These are phyloP conservation scores for Schizonepeta tenuifolia DNA, from an alignment of 257 asterid species.

Conservation along the genomic window DNA sequence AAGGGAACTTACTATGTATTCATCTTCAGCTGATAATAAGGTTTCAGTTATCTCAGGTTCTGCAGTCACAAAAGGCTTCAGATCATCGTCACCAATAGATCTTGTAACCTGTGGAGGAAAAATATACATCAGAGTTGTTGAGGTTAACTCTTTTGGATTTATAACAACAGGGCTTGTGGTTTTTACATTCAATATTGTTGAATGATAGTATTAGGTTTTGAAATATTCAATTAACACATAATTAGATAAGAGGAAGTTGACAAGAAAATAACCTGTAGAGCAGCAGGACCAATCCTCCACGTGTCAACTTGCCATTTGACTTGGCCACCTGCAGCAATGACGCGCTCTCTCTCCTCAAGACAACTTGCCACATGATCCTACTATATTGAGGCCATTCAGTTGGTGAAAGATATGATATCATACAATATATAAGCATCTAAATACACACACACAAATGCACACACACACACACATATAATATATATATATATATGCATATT, in stretches of 20 bases:
- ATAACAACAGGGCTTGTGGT: neutral
- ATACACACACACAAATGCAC: neutral
- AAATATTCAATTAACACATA: neutral
- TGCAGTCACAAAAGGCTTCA: constrained; percentile 94
- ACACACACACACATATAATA: no score
- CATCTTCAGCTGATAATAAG: constrained; percentile 66
- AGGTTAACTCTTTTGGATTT: constrained; percentile 2
- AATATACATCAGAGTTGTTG: neutral
- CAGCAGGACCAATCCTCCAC: constrained; percentile 95
- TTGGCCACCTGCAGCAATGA: constrained; percentile 65
- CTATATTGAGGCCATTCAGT: constrained; percentile 44
- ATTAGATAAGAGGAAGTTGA: constrained; percentile 20
- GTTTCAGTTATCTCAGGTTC: constrained; percentile 93
- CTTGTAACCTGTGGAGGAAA: constrained; percentile 72
- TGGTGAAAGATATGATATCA: constrained; percentile 14
- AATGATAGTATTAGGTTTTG: neutral
- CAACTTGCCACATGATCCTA: constrained; percentile 97
- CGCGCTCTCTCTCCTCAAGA: constrained; percentile 87
- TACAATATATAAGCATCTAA: neutral
- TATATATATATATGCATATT: no score
- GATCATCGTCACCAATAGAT: constrained; percentile 96
- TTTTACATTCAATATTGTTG: neutral
- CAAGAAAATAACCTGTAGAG: constrained; percentile 74
- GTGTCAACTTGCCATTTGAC: constrained; percentile 93
- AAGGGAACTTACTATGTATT: constrained; percentile 65